Base-by-base conservation (phyloP, 1,284 basidiomycete genomes). In the Irpex sp. region DNA sequence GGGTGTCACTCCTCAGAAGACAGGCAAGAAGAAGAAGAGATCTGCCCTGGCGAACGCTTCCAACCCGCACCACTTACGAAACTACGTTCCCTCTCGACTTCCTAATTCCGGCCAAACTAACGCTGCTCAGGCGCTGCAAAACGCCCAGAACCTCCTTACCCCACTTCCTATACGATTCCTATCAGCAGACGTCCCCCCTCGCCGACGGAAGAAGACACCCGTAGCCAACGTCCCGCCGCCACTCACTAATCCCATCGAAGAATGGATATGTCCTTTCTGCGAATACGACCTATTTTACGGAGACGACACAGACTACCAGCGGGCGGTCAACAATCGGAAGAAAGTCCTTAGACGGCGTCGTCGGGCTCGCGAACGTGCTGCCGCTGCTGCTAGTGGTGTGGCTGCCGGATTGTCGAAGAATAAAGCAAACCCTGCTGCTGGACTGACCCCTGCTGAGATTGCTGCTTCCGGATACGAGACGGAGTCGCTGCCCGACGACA, bases 231-330 rank as follows among this genome's bases (percentile, higher is more conserved):
- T 68, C 60, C 59, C 79, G 57, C 79, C 79, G 57, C 79, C 80
- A 68, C 74, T 88, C 62, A 82, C 81, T 62, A 80, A 85, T 71
- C 87, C 89, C 6, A 82, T 80, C 60, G 92, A 93, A 38, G 94
- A 96, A 73, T 96, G 92, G 88, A 89, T 96, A 66, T 96, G 94
- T 73, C 85, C 89, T 67, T 90, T 91, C 70, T 96, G 94, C 79
- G 93, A 96, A 76, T 93, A 93, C 73, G 82, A 86, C 67, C 74
- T 96, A 63, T 94, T 94, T 73, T 96, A 92, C 73, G 90, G 92
- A 8, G 91, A 91, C 64, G 86, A 89, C 31, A 68, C 72, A 59
- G 83, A 82, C 64, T 89, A 86, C 73, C 78, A 84, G 65, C 79
- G 83, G 38, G 90, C 89, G 44, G 80, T 95, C 64, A 79, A 86